Percentiles rank a stretch among this genome's conserved stretches.
phyloP scores from a whole-genome alignment of 768 basidiomycete species.

The Chalciporus pseudorubinellus region DNA sequence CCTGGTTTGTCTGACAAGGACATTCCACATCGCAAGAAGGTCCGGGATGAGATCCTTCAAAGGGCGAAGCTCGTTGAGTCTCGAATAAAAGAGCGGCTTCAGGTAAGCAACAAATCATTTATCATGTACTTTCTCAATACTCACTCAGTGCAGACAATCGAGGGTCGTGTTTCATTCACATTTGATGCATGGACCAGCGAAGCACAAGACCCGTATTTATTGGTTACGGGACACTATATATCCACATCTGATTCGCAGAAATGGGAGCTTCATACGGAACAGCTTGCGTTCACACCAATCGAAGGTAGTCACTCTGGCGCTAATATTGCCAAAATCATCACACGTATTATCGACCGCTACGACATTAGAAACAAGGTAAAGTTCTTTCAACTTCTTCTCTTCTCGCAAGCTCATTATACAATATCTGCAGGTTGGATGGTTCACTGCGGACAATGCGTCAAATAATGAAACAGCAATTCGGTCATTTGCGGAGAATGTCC shows the following conservation, averaged over 20 bases:
- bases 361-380: background rate
- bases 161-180: constrained; percentile 1
- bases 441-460: constrained; percentile 1
- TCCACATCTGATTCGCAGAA: background rate
- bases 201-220: constrained; percentile 13
- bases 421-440: constrained; percentile 4
- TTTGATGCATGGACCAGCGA: constrained; percentile 19
- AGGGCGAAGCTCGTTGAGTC: background rate
- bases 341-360: background rate
- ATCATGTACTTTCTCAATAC: too few species aligned
- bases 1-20: background rate
- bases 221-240: constrained; percentile 20
- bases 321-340: background rate
- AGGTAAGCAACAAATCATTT: too few species aligned
- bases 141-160: too few species aligned
- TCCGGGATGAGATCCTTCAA: background rate
- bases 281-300: background rate
- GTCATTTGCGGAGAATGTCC: background rate
- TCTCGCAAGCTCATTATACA: too few species aligned
- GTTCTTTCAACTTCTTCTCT: too few species aligned
- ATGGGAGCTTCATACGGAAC: background rate
- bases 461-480: background rate
- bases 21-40: background rate
- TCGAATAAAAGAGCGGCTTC: background rate
- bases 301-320: background rate